Base-by-base conservation (phyloP, 345 rosid species). In the Eucalyptus cloeziana region DNA sequence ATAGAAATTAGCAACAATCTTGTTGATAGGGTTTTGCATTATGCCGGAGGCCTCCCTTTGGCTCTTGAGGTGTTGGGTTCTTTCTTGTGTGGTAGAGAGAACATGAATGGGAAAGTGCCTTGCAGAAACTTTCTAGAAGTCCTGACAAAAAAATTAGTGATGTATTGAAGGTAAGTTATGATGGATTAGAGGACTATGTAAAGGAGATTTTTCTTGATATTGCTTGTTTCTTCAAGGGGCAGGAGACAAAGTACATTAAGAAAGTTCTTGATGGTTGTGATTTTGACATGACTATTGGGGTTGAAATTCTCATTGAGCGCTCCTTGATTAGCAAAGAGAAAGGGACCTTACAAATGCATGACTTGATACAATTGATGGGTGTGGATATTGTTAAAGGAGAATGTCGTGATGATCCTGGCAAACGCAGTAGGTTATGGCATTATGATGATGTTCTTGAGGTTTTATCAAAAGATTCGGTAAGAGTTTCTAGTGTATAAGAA, bases 211-310 rank as follows among this genome's bases (percentile, higher is more conserved):
- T 62, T 62, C 69, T 62, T 0, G 69, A 62, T 4, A 62, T 62
- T 30, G 33, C 69, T 0, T 62, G 69, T 13, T 62, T 62, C 31
- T 62, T 62, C 17, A 62, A 30, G 69, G 69, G 69, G 4, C 14
- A 0, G 0, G 0, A 2, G 3, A 58, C 3, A 13, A 4, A 62
- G 17, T 6, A 30, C 69, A 62, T 62, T 6, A 13, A 0, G 31
- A 2, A 13, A 12, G 69, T 62, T 27, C 69, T 62, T 62, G 17
- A 62, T 3, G 0, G 69, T 62, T 62, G 33, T 27, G 33, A 6
- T 62, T 27, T 62, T 3, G 4, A 0, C 33, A 13, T 1, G 0
- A 62, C 31, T 62, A 62, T 27, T 27, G 31, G 33, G 69, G 17
- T 62, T 6, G 0, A 27, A 3, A 24, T 3, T 62, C 69, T 62